phyloP scores from a whole-genome alignment of 2,329 filamentous ascomycete genomes.

The Aureobasidium musti region DNA sequence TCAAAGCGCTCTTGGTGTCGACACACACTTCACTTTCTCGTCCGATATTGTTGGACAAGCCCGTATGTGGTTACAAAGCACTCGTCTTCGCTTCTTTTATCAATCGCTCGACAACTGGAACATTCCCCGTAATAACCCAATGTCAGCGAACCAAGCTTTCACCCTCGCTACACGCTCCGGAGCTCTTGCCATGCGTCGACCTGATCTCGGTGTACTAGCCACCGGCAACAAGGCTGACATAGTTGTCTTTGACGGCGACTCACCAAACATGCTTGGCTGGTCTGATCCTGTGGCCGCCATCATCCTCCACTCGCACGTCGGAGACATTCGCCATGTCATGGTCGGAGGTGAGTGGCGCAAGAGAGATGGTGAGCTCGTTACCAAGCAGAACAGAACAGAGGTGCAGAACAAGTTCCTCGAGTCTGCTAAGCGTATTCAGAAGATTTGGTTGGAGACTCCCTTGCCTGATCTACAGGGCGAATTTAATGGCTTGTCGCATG shows the following conservation, averaged over 20 bases:
- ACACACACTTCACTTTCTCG: slow-evolving; percentile 58
- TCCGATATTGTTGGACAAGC: slow-evolving; percentile 42
- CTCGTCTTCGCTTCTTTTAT: slow-evolving; percentile 9
- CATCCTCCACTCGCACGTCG: slow-evolving; percentile 50
- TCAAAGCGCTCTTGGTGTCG: slow-evolving; percentile 56
- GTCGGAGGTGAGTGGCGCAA: slow-evolving; percentile 55
- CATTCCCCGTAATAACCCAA: slow-evolving; percentile 53
- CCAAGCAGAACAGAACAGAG: slow-evolving; percentile 8
- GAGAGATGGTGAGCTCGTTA: slow-evolving; percentile 44
- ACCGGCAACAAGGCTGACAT: slow-evolving; percentile 56
- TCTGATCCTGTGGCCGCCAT: slow-evolving; percentile 58
- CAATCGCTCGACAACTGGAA: slow-evolving; percentile 43
- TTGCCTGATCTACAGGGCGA: slow-evolving; percentile 6
- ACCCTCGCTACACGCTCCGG: slow-evolving; percentile 57
- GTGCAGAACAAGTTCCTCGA: slow-evolving; percentile 1
- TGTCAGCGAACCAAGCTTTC: slow-evolving; percentile 59
- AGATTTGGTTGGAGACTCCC: not conserved
- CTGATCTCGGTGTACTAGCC: slow-evolving; percentile 54
- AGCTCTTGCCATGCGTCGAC: slow-evolving; percentile 54
- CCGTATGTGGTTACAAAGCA: slow-evolving; percentile 23
- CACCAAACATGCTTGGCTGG: slow-evolving; percentile 57
- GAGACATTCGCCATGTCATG: slow-evolving; percentile 55
- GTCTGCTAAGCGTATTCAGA: slow-evolving; percentile 1
- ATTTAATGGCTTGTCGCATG: not conserved
- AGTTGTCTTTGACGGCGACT: slow-evolving; percentile 55